These are phyloP conservation scores for Pleurotus ostreatus DNA, from an alignment of 768 basidiomycete species.

Conservation along the genomic window DNA sequence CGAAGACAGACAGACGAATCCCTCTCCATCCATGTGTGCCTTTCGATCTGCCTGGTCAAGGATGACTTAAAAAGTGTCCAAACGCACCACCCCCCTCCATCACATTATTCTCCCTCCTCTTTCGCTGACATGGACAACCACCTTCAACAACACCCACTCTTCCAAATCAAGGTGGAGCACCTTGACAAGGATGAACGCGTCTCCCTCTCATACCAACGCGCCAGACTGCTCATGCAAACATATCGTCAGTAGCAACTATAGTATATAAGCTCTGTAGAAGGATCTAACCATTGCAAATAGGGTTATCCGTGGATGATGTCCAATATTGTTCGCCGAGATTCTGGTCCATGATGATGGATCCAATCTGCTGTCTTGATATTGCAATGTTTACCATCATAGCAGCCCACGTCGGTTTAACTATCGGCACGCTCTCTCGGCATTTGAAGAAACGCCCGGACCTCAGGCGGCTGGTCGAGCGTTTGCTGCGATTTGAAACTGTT, in stretches of 20 bases:
- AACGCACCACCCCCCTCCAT: background rate
- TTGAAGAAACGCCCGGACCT: constrained; percentile 45
- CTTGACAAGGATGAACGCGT: constrained; percentile 43
- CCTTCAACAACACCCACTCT: constrained; percentile 43
- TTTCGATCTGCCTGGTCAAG: background rate
- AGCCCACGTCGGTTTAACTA: constrained; percentile 45
- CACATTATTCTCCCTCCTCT: background rate
- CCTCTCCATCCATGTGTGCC: constrained; percentile 7
- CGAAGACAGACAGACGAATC: constrained; percentile 3
- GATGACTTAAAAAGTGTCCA: constrained; percentile 7
- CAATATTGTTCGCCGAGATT: constrained; percentile 44
- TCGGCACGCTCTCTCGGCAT: constrained; percentile 53
- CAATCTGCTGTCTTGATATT: constrained; percentile 44
- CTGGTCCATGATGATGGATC: constrained; percentile 53
- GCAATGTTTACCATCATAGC: constrained; percentile 53
- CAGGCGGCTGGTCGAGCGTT: constrained; percentile 39
- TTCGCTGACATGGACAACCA: constrained; percentile 29
- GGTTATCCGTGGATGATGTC: constrained; percentile 42
- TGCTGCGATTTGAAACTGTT: constrained; percentile 50
- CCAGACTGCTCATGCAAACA: constrained; percentile 43
- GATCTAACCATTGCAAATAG: constrained; percentile 19
- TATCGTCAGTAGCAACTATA: constrained; percentile 32
- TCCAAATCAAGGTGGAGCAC: constrained; percentile 37
- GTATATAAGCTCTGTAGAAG: constrained; percentile 9
- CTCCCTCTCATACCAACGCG: constrained; percentile 46